phyloP scores from a whole-genome alignment of 164 flowering plant genomes.

The Stephania japonica region DNA sequence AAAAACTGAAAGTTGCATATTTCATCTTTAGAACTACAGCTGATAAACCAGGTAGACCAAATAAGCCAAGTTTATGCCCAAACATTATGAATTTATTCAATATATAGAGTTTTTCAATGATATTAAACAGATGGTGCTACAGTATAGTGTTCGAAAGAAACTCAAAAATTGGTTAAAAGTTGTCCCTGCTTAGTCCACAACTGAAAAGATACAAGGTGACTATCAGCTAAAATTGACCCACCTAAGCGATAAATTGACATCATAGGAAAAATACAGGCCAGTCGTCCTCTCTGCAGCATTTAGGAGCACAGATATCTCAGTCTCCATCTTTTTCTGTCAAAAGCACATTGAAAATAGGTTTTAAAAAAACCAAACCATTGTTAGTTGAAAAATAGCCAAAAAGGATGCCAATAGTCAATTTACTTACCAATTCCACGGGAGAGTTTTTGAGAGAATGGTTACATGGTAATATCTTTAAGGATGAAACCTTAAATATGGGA shows the following conservation, averaged over 20 bases:
- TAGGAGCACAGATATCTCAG: slow-evolving; percentile 66
- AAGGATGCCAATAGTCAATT: neutral
- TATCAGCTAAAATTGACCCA: slow-evolving; percentile 16
- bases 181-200: neutral
- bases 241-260: slow-evolving; percentile 83
- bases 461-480: slow-evolving; percentile 77
- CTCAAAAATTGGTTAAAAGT: neutral
- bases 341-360: slow-evolving; percentile 6
- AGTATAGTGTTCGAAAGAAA: too few relatives aligned
- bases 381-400: neutral
- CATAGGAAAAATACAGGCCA: slow-evolving; percentile 91
- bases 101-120: neutral
- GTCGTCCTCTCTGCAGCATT: slow-evolving; percentile 73
- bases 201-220: neutral
- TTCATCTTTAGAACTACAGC: neutral
- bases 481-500: slow-evolving; percentile 70
- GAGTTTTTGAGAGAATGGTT: slow-evolving; percentile 62
- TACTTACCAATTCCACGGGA: slow-evolving; percentile 67
- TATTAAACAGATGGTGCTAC: neutral
- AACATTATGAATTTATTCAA: neutral
- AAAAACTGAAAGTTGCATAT: neutral
- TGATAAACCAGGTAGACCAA: neutral
- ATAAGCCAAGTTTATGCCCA: neutral
- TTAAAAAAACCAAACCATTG: slow-evolving; percentile 1
- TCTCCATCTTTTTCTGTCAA: slow-evolving; percentile 89